Evolutionary conservation across 2,329 filamentous ascomycete species (phyloP), one percentile per base, ranked within the genome.

Genomic region (Davidsoniella eucalypti): DNA sequence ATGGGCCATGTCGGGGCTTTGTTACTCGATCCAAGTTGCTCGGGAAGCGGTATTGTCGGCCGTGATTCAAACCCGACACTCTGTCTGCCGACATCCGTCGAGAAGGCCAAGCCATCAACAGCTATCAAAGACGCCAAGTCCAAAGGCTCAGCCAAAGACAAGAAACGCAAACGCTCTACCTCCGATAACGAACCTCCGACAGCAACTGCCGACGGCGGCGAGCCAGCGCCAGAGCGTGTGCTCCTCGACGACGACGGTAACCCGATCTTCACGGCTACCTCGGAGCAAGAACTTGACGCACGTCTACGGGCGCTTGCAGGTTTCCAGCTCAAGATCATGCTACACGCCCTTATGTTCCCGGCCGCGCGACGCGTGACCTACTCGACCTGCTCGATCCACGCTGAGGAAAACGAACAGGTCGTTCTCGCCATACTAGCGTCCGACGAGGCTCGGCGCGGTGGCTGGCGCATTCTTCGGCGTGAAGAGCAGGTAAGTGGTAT

Each of bases 1-100:
- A 77, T n/a, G 51, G 46, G 42, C 9, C 46, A 42, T 46, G 86
- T 95, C n/a, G 77, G 79, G 0, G 83, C 82, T 6, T 69, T 98
- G 39, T 71, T 98, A 0, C 72, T 98, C 2, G 92, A 98, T 61
- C 92, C 92, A 0, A 94, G 87, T 61, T 98, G 92, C 62, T 95
- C 88, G 1, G 92, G 92, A 0, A 95, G 87, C 61, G 92, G 92
- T 1, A 98, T 98, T 51, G 78, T 95, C 21, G 86, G 88, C 2
- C 76, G 92, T 17, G 87, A 95, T 57, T 84, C 87, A 43, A 76
- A 81, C 61, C 79, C 86, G 4, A 66, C 75, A 55, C 63, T 92
- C 39, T 71, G 80, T 54, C 68, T 94, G 25, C 71, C 70, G 36
- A 55, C 59, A 14, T 57, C 62, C 2, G 57, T 58, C 23, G 42